phyloP scores from a whole-genome alignment of 148 eudicot species.

The Rhododendron williamsianum region DNA sequence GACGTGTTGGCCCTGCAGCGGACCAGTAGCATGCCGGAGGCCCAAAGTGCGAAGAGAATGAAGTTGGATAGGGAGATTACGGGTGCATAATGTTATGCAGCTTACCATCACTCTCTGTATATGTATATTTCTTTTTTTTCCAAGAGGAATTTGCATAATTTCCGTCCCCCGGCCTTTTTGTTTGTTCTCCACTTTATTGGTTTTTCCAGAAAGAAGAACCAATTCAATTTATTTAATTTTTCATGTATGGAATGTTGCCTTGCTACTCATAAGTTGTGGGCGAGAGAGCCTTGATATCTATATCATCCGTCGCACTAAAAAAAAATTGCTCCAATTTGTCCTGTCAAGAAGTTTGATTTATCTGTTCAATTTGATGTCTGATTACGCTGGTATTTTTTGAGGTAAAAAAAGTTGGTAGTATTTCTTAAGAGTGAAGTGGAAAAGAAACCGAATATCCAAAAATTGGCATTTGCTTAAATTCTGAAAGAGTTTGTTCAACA shows the following conservation, averaged over 20 bases:
- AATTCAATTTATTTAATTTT: slow-evolving; percentile 14
- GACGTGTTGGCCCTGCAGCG: slow-evolving; percentile 38
- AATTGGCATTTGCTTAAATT: background rate
- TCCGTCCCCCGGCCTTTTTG: background rate
- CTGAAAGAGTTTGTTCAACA: too few relatives aligned
- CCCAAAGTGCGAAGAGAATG: slow-evolving; percentile 68
- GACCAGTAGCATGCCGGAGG: slow-evolving; percentile 38
- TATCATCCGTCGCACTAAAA: background rate
- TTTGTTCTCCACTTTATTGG: background rate
- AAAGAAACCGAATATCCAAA: background rate
- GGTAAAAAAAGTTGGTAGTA: background rate
- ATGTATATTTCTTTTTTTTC: slow-evolving; percentile 2
- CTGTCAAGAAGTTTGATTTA: background rate
- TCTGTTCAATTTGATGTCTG: background rate
- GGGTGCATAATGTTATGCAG: slow-evolving; percentile 36
- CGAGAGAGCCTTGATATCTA: slow-evolving; percentile 2
- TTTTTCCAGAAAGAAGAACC: slow-evolving; percentile 14
- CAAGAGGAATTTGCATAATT: slow-evolving; percentile 10
- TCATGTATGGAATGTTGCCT: background rate
- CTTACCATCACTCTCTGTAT: slow-evolving; percentile 11
- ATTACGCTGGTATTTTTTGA: background rate
- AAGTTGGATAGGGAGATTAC: slow-evolving; percentile 65
- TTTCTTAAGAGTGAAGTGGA: background rate
- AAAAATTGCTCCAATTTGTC: background rate
- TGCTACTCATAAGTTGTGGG: background rate